A percentile compares a stretch with the other conserved stretches of the same genome.
Evolutionary conservation across 192 early-diverging fungal species (phyloP).

Genomic region (Entomortierella lignicola): DNA sequence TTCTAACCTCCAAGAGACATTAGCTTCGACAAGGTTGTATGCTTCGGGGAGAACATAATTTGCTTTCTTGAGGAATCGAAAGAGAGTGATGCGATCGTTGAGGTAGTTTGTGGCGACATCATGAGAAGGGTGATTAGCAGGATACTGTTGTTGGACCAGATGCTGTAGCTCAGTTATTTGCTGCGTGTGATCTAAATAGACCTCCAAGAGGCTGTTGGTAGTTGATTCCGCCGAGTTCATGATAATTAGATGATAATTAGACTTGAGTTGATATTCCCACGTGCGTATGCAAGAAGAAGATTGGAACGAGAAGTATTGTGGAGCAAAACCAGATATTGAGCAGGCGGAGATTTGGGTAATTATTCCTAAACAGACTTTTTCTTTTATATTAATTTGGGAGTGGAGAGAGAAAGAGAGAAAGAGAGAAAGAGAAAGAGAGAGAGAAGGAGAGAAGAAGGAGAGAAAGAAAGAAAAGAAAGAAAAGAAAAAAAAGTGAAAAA

Average conservation of each 20-base stretch:
- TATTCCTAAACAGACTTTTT: too few species aligned
- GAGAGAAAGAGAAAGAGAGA: not conserved
- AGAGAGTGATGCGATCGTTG: slow-evolving; percentile 54
- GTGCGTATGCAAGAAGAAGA: not conserved
- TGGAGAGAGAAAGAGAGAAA: slow-evolving; percentile 8
- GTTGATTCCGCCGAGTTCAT: slow-evolving; percentile 42
- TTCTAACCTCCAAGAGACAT: slow-evolving; percentile 40
- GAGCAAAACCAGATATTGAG: not conserved
- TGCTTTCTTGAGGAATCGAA: slow-evolving; percentile 54
- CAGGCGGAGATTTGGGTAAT: too few species aligned
- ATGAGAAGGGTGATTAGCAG: slow-evolving; percentile 23
- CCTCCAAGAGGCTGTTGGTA: slow-evolving; percentile 31
- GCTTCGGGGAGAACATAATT: slow-evolving; percentile 45
- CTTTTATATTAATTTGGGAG: not conserved
- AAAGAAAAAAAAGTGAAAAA: not conserved
- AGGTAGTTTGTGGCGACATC: slow-evolving; percentile 36
- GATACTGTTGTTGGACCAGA: slow-evolving; percentile 50
- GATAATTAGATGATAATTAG: not conserved
- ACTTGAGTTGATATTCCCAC: not conserved
- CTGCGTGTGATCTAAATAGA: slow-evolving; percentile 45
- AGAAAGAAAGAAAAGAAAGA: not conserved
- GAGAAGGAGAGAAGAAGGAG: not conserved
- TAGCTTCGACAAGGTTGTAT: slow-evolving; percentile 44
- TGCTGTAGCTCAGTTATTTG: slow-evolving; percentile 52
- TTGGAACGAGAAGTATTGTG: not conserved